Percentiles rank a stretch among this genome's conserved stretches.
These are phyloP conservation scores for Psidium guajava DNA, from an alignment of 345 rosid genomes.

Conservation along the genomic window DNA sequence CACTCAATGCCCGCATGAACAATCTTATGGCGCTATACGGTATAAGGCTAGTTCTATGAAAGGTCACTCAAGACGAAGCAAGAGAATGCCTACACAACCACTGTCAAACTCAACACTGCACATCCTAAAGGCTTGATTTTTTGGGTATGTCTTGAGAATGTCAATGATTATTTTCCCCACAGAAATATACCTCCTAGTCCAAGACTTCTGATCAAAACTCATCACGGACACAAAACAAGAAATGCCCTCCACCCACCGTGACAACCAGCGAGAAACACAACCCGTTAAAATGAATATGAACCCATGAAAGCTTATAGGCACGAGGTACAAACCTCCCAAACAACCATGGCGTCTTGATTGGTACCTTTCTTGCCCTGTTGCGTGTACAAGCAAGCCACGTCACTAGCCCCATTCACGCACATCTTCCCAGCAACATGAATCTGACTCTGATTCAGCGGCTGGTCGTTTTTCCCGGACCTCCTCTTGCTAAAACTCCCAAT, in stretches of 20 bases:
- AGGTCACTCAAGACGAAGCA: background rate
- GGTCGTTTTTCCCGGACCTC: slow-evolving; percentile 6
- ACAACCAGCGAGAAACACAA: background rate
- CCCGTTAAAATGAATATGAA: background rate
- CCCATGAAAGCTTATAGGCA: background rate
- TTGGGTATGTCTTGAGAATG: background rate
- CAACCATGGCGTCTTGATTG: slow-evolving; percentile 95
- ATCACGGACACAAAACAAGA: background rate
- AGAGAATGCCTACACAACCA: background rate
- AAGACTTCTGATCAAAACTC: background rate
- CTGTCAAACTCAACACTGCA: background rate
- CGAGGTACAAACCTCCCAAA: slow-evolving; percentile 66
- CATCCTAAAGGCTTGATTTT: background rate
- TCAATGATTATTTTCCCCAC: background rate
- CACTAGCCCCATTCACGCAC: slow-evolving; percentile 47
- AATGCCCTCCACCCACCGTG: background rate
- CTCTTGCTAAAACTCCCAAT: slow-evolving; percentile 16
- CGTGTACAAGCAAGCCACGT: slow-evolving; percentile 64
- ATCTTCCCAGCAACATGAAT: slow-evolving; percentile 43
- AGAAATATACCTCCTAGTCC: background rate
- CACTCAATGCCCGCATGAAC: background rate
- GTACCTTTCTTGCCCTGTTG: slow-evolving; percentile 98
- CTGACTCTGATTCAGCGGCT: slow-evolving; percentile 10
- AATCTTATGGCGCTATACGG: background rate
- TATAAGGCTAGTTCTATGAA: background rate